Conservation (phyloP, 83 land plant genomes). For the Diphasiastrum complanatum region DNA sequence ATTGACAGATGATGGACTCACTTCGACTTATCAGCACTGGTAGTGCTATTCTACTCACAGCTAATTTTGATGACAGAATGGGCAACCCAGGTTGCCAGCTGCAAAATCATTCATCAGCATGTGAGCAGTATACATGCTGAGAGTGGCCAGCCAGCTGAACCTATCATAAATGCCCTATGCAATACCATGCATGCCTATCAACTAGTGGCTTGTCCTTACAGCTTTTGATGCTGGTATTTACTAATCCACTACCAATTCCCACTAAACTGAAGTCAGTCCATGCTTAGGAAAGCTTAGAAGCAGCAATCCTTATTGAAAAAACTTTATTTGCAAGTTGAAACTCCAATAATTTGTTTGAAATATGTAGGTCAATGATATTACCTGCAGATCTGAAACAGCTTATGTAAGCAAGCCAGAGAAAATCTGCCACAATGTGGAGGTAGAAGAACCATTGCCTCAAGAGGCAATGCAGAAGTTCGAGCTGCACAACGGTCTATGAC, state of each 20-base stretch:
- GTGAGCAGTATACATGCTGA: too few species aligned
- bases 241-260: background rate
- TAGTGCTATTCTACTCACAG: conserved; percentile 65
- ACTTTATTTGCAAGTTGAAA: too few species aligned
- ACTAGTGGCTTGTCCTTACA: too few species aligned
- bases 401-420: conserved; percentile 79
- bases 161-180: too few species aligned
- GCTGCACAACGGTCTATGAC: conserved; percentile 94
- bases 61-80: conserved; percentile 45
- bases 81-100: conserved; percentile 28
- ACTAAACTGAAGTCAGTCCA: background rate
- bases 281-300: background rate
- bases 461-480: conserved; percentile 75
- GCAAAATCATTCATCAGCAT: conserved; percentile 9
- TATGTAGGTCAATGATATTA: conserved; percentile 8
- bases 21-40: conserved; percentile 57
- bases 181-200: too few species aligned
- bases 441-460: conserved; percentile 68
- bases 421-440: conserved; percentile 89
- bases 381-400: conserved; percentile 80
- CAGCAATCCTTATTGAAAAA: background rate
- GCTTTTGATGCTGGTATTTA: too few species aligned
- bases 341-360: too few species aligned
- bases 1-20: conserved; percentile 51
- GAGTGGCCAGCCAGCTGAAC: too few species aligned